Evolutionary conservation across 805 yeast genomes (phyloP).

Genomic region (Kodamaea kakaduensis): DNA sequence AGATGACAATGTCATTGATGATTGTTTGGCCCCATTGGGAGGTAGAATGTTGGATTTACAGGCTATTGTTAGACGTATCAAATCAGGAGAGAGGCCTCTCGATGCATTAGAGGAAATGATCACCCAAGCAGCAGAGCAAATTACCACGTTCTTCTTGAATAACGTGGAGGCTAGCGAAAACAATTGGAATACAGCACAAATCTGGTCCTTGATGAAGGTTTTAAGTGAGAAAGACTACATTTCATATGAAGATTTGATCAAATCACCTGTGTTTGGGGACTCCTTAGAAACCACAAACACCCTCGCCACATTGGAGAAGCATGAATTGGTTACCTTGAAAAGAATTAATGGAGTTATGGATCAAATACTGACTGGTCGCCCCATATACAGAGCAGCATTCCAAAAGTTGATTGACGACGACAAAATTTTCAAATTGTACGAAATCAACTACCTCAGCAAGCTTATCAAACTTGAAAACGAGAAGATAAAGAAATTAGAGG

Average conservation of each 20-base stretch:
- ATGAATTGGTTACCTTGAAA: conserved; percentile 68
- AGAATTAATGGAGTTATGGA: conserved; percentile 72
- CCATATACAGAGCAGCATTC: conserved; percentile 80
- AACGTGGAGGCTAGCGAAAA: conserved; percentile 27
- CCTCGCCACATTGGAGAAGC: conserved; percentile 69
- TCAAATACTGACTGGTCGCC: conserved; percentile 74
- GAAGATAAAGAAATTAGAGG: conserved; percentile 63
- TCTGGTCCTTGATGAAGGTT: conserved; percentile 75
- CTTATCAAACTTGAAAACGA: conserved; percentile 57
- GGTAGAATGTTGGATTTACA: conserved; percentile 95
- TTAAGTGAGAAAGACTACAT: conserved; percentile 50
- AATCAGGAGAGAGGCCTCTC: conserved; percentile 78
- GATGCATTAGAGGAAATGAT: conserved; percentile 79
- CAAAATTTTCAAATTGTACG: conserved; percentile 55
- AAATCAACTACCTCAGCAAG: conserved; percentile 53
- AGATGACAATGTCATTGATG: conserved; percentile 42
- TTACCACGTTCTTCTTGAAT: conserved; percentile 69
- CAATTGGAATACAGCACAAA: conserved; percentile 73
- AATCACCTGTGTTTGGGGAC: conserved; percentile 57
- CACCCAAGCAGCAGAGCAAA: conserved; percentile 80
- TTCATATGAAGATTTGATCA: conserved; percentile 48
- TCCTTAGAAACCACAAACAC: conserved; percentile 44
- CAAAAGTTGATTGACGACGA: conserved; percentile 55
- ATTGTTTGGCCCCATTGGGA: conserved; percentile 71
- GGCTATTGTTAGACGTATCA: conserved; percentile 80